phyloP scores from a whole-genome alignment of 169 alveolate genomes.

The Cryptosporidium parvum region DNA sequence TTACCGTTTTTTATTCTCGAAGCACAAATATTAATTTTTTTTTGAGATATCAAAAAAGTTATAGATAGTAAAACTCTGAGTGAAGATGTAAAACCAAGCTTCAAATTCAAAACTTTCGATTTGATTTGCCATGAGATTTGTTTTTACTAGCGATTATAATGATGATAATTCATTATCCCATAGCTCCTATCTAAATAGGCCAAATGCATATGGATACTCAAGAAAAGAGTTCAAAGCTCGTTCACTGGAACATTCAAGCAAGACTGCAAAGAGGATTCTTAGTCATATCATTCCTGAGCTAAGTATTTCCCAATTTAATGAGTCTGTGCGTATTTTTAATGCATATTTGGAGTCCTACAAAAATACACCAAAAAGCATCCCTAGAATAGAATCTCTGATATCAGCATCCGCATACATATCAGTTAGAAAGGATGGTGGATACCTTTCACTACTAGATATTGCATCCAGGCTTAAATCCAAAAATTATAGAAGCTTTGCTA shows the following conservation, averaged over 20 bases:
- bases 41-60: not conserved
- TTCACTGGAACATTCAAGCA: constrained; percentile 23
- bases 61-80: not conserved
- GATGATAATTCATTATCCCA: not conserved
- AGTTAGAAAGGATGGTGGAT: constrained; percentile 49
- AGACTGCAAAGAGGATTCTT: constrained; percentile 28
- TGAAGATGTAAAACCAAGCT: not conserved
- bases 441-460: constrained; percentile 21
- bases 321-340: constrained; percentile 27
- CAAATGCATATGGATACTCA: constrained; percentile 25
- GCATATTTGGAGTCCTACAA: constrained; percentile 33
- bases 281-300: constrained; percentile 19
- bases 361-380: not conserved
- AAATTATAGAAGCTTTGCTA: constrained; percentile 46
- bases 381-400: constrained; percentile 22
- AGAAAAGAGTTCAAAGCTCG: constrained; percentile 33
- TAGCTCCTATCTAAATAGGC: constrained; percentile 18
- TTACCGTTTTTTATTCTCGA: not conserved
- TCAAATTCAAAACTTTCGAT: not conserved
- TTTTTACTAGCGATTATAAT: not conserved
- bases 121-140: constrained; percentile 15
- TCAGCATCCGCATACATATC: constrained; percentile 46
- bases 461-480: constrained; percentile 12
- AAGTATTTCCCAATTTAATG: constrained; percentile 30
- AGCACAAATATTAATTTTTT: not conserved